Evolutionary conservation across 1,139 yeast species (phyloP), one percentile per base, ranked within the genome.

Genomic region (Taiozyma onychis): DNA sequence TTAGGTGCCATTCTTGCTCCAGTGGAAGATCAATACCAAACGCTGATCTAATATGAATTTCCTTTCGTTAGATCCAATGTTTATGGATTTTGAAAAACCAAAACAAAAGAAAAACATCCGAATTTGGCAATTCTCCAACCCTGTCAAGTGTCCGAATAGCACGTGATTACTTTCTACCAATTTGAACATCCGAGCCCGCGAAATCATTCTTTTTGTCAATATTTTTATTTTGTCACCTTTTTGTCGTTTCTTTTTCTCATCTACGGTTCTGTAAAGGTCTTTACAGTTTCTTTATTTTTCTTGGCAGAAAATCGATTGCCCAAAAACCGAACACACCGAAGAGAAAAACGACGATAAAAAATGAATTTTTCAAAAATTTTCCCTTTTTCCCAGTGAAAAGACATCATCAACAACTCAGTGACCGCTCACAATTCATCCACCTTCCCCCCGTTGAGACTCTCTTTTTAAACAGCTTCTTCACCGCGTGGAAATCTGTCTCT

Each of bases 1-100:
- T 51, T 57, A 34, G 64, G 64, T 3, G 64, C 60, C 64, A 39
- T 16, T 14, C 13, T 22, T 14, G 7, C 30, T 39, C 2, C 18
- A 22, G 26, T 8, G 11, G 5, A 14, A 14, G 28, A 21, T 39
- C 43, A 22, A 39, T 24, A 9, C n/a, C 41, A 11, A 18, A 4
- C 24, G 13, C 7, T 13, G 22, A 37, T n/a, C 35, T 32, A 13
- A 13, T 30, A 30, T 11, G n/a, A 30, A 30, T 11, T 2, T 6
- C 11, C 14, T 6, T 18, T 18, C 22, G 22, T 7, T 35, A 16
- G 39, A 35, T 18, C 22, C 26, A 24, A 21, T 37, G 22, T 37
- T 18, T 18, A 37, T 21, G 14, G 9, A 13, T 37, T 18, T 21
- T 37, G 8, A 18, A 21, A 39, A 39, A 37, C 8, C 9, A 37